phyloP scores from a whole-genome alignment of 2,329 filamentous ascomycete genomes.

The Fusarium drepaniforme region DNA sequence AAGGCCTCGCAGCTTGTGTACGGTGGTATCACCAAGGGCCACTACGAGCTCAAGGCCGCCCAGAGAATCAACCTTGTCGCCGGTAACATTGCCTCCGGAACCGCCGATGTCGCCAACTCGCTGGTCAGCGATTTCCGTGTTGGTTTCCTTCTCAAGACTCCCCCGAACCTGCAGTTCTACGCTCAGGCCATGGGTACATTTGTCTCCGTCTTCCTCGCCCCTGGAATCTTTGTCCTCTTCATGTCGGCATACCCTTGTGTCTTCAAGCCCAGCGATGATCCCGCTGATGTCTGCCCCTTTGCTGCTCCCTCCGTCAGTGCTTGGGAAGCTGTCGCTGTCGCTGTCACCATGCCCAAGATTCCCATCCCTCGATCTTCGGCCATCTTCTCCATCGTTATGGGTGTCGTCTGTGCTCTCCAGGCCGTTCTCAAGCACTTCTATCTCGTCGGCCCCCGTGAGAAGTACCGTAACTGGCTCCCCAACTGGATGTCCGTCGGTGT shows the following conservation, averaged over 20 bases:
- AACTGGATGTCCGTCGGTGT: constrained; percentile 74
- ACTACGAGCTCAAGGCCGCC: constrained; percentile 62
- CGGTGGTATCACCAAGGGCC: constrained; percentile 71
- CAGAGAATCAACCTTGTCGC: constrained; percentile 76
- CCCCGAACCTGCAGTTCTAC: constrained; percentile 74
- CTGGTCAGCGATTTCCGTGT: constrained; percentile 75
- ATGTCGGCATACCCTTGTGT: constrained; percentile 77
- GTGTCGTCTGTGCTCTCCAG: constrained; percentile 62
- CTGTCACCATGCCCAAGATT: constrained; percentile 67
- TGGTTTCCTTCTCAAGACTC: constrained; percentile 74
- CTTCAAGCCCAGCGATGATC: constrained; percentile 59
- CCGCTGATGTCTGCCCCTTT: constrained; percentile 64
- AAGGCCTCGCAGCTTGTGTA: constrained; percentile 78
- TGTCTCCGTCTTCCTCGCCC: constrained; percentile 75
- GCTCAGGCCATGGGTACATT: constrained; percentile 73
- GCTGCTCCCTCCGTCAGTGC: constrained; percentile 72
- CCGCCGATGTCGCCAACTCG: constrained; percentile 65
- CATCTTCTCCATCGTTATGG: constrained; percentile 69
- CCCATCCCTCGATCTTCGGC: constrained; percentile 67
- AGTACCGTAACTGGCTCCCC: constrained; percentile 68
- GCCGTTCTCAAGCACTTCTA: constrained; percentile 67
- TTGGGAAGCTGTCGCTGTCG: constrained; percentile 74
- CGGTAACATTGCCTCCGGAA: constrained; percentile 67
- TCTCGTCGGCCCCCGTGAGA: constrained; percentile 63
- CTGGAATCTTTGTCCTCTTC: constrained; percentile 76